Base-by-base conservation (phyloP, 495 filamentous ascomycete genomes). In the Lasiosphaeria miniovina region DNA sequence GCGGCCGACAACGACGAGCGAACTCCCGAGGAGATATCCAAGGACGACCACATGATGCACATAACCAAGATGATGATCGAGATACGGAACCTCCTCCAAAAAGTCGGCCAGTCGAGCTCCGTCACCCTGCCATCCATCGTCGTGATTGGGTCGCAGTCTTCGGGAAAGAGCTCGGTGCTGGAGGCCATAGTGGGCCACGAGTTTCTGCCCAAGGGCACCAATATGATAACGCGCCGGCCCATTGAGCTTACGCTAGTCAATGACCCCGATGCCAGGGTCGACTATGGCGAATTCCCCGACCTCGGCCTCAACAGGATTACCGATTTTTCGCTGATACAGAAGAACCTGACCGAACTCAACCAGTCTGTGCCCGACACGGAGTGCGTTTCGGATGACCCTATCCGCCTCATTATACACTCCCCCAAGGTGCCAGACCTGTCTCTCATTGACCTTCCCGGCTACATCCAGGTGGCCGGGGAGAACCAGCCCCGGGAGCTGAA, bases 61-160 rank as follows among this genome's bases (percentile, higher is more conserved):
- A 79, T 99, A 71, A 99, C 94, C 0, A 93, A 93, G 76, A 96
- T 96, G 74, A 99, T 99, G 94, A 99, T 99, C 68, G 93, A 99
- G 72, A 98, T 99, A 54, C 79, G 95, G 61, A 91, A 87, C 62
- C 91, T 99, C 45, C 78, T 99, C 6, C 87, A 93, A 67, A 85
- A 87, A 17, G 88, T 99, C 50, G 94, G 94, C 46, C 92, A 99
- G 75, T 93, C 92, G 6, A 88, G 86, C 61, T 83, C 89, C 11
- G 78, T 99, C 43, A 93, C 88, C 4, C 75, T 98, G 43, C 94
- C 94, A 0, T 96, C 94, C 3, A 99, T 99, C 59, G 94, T 99
- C 6, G 94, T 99, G 24, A 97, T 99, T 65, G 94, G 94, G 10
- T 98, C 94, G 1, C 94, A 99, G 72, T 97, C 93, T 4, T 98